Conservation (phyloP, 306 rosid species). For the Rosa rugosa region DNA sequence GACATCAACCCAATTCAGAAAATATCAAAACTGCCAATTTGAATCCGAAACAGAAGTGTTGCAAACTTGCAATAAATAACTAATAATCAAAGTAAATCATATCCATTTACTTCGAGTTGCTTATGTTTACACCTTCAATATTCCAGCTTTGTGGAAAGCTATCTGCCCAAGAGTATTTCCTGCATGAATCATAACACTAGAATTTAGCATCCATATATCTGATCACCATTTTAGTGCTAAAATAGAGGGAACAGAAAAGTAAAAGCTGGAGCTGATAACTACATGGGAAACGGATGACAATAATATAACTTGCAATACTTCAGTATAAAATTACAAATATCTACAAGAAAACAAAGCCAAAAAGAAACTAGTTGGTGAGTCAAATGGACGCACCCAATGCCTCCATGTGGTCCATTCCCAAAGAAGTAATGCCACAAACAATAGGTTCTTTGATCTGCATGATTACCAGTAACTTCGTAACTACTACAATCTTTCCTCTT, state of each 20-base stretch:
- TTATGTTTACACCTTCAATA: conserved; percentile 55
- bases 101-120: conserved; percentile 30
- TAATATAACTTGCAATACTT: background rate
- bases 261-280: conserved; percentile 16
- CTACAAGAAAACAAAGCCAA: conserved; percentile 17
- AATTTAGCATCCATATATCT: conserved; percentile 11
- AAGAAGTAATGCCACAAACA: conserved; percentile 78
- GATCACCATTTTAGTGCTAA: background rate
- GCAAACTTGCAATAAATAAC: conserved; percentile 25
- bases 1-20: conserved; percentile 51
- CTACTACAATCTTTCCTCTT: background rate
- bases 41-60: conserved; percentile 31
- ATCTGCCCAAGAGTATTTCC: conserved; percentile 63
- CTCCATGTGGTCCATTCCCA: conserved; percentile 78
- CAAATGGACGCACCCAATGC: conserved; percentile 46
- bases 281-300: conserved; percentile 1
- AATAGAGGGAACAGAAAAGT: conserved; percentile 8
- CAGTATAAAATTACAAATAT: background rate
- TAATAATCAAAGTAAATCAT: conserved; percentile 23
- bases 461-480: conserved; percentile 29
- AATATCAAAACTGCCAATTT: conserved; percentile 35
- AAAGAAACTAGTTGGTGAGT: conserved; percentile 12
- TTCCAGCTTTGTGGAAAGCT: conserved; percentile 81
- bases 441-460: conserved; percentile 62
- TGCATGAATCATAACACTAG: conserved; percentile 25